Percentiles rank a stretch among this genome's conserved stretches.
These are phyloP conservation scores for Aspergillus ibericus DNA, from an alignment of 2,329 filamentous ascomycete species.

Conservation along the genomic window DNA sequence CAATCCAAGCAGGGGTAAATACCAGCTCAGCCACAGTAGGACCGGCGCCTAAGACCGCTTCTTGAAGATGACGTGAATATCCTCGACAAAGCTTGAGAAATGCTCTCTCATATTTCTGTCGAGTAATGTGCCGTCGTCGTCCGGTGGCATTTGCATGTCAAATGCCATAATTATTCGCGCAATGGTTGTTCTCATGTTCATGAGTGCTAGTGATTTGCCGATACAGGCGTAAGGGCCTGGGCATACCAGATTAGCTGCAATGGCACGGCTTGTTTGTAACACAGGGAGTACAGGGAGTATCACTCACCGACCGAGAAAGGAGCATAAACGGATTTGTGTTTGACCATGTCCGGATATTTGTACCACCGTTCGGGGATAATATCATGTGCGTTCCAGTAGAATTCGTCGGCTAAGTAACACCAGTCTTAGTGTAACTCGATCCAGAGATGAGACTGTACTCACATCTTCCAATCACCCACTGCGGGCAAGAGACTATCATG, in stretches of 20 bases:
- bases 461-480: slow-evolving; percentile 1
- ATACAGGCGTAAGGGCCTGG: slow-evolving; percentile 5
- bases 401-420: background rate
- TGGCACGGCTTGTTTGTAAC: background rate
- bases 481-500: background rate
- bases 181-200: slow-evolving; percentile 6
- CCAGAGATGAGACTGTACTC: background rate
- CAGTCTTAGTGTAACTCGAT: background rate
- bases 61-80: background rate
- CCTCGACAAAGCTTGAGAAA: slow-evolving; percentile 1
- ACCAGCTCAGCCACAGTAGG: background rate
- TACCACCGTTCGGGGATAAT: slow-evolving; percentile 5
- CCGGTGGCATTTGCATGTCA: background rate
- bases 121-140: slow-evolving; percentile 2
- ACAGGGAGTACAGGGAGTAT: background rate
- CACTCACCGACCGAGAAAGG: slow-evolving; percentile 1
- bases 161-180: slow-evolving; percentile 1
- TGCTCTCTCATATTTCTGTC: slow-evolving; percentile 4
- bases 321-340: background rate
- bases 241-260: background rate
- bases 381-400: background rate
- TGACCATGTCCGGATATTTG: background rate
- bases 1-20: background rate
- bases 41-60: background rate
- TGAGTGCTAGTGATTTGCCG: slow-evolving; percentile 5